Evolutionary conservation across 2,329 filamentous ascomycete genomes (phyloP), one percentile per base, ranked within the genome.

Genomic region (Sporothrix phasma): DNA sequence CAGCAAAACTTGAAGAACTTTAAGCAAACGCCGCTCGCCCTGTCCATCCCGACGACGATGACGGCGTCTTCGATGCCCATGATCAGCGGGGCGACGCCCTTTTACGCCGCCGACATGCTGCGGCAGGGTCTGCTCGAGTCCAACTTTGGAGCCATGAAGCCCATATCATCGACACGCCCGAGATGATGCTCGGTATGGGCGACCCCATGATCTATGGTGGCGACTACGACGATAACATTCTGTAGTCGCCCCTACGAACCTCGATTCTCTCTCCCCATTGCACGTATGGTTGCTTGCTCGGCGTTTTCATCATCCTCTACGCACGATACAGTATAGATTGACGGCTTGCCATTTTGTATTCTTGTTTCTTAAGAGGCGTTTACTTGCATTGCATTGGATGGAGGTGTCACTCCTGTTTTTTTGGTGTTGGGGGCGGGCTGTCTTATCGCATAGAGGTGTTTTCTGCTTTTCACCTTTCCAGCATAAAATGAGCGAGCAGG

Each of bases 191-290:
- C 71, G 80, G 81, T 19, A 78, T 83, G 70, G 79, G 77, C 19
- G 82, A 85, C 66, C 81, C 82, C 1, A 84, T 84, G 81, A 83
- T 85, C 64, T 84, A 80, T 69, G 75, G 78, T 3, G 79, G 80
- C 51, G 83, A 79, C 69, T 80, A 81, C 64, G 75, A 74, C 64
- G 79, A 81, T 58, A 66, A 72, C 22, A 73, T 80, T 70, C 46
- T 68, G 37, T 67, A 46, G 53, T 29, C n/a, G n/a, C n/a, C n/a
- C n/a, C n/a, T n/a, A n/a, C n/a, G n/a, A n/a, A n/a, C 17, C 19
- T 39, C 45, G 24, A 22, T 24, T 24, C 11, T 19, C 19, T 39
- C 34, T 15, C 19, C 29, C n/a, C 7, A n/a, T 39, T 51, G 26
- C 10, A 10, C 17, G 7, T 45, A 45, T 19, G 37, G 5, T 15